Evolutionary conservation across 2,329 filamentous ascomycete species (phyloP), one percentile per base, ranked within the genome.

Genomic region (Colletotrichum gigasporum): DNA sequence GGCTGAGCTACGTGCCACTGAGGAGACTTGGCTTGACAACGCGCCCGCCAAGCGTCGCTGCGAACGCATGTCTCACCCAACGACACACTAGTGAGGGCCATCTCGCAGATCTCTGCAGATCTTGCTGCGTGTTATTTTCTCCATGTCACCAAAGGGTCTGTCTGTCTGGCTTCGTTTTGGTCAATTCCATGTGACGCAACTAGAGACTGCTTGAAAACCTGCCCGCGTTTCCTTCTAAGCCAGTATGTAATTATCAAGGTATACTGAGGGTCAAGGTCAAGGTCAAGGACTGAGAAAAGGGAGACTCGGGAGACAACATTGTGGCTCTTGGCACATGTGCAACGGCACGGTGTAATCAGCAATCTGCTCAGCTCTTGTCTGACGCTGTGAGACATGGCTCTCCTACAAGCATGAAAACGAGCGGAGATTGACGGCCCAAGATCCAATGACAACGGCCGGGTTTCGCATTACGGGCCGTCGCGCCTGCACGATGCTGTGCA

Each of bases 401-500:
- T 61, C 32, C 41, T 4, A 28, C 7, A 42, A 50, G 42, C 20
- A 61, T 20, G 42, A 55, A 54, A 50, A 53, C 41, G 16, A 35
- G 42, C 30, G 24, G 20, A 30, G 28, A 32, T 16, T 16, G 7
- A 16, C 14, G 14, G 5, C 1, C 14, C 9, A 2, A n/a, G 16
- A 32, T 48, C 61, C 62, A 55, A 64, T 64, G 12, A 34, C 28
- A 55, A 54, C 28, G 14, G n/a, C 30, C 4, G 4, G 22, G 56
- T 55, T 37, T 54, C 35, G 26, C 14, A 54, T 50, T 54, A 64
- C 56, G 62, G 56, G 42, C 56, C 62, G 62, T 50, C 62, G 62
- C 62, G 62, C 30, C 35, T 48, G 62, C 48, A 32, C 24, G 11
- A 37, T 50, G 28, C 56, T 24, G 61, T 54, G 61, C 26, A n/a